phyloP scores from a whole-genome alignment of 1,284 basidiomycete species.

The Puccinia novopanici region DNA sequence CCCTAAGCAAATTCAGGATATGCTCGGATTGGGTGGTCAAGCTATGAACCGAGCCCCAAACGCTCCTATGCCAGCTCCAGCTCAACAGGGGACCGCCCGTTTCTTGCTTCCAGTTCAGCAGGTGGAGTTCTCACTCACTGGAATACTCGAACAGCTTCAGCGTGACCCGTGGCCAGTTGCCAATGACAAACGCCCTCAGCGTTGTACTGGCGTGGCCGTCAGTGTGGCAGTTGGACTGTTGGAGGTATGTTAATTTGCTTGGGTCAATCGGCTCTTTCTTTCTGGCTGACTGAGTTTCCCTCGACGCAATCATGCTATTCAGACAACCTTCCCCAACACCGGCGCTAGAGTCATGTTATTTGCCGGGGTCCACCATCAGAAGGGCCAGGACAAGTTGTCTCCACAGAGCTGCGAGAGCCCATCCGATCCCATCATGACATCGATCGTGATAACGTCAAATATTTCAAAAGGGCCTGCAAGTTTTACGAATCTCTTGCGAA shows the following conservation, averaged over 20 bases:
- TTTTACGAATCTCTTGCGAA: slow-evolving; percentile 96
- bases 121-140: slow-evolving; percentile 94
- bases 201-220: slow-evolving; percentile 92
- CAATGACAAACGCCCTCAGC: slow-evolving; percentile 88
- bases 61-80: slow-evolving; percentile 68
- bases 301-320: not conserved
- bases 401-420: slow-evolving; percentile 91
- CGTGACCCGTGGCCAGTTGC: slow-evolving; percentile 98
- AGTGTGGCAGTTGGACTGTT: slow-evolving; percentile 92
- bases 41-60: slow-evolving; percentile 65
- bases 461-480: slow-evolving; percentile 96
- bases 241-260: slow-evolving; percentile 65
- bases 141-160: slow-evolving; percentile 82
- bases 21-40: slow-evolving; percentile 80
- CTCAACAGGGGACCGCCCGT: slow-evolving; percentile 73
- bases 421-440: slow-evolving; percentile 99
- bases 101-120: slow-evolving; percentile 92
- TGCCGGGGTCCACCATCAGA: slow-evolving; percentile 95
- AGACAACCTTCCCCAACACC: slow-evolving; percentile 92
- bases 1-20: slow-evolving; percentile 96
- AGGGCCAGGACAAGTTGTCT: slow-evolving; percentile 94
- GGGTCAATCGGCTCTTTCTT: not conserved
- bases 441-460: slow-evolving; percentile 93
- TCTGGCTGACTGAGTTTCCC: not conserved
- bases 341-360: slow-evolving; percentile 96